Evolutionary conservation across 2,329 filamentous ascomycete species (phyloP), one percentile per base, ranked within the genome.

Genomic region (Harringtonia lauricola): DNA sequence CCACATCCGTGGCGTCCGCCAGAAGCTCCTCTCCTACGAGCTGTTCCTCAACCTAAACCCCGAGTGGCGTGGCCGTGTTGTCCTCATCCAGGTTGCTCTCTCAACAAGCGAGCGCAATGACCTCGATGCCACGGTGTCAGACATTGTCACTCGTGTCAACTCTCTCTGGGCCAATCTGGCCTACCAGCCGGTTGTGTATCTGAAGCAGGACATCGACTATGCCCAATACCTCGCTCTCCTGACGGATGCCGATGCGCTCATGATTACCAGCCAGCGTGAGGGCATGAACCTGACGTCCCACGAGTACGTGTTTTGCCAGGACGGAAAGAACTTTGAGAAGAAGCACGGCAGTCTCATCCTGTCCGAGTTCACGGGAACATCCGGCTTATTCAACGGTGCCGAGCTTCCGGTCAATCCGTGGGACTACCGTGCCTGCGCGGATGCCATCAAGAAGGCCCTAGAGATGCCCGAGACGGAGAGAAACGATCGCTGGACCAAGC

Each of bases 241-340:
- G 38, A 87, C 86, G 3, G 82, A 94, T 42, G 92, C 90, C 2
- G 89, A 96, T 64, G 85, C 83, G 3, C 69, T 96, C 40, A 92
- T 95, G 77, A 92, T 96, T 56, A 94, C 90, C 2, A 94, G 87
- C 58, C 79, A 96, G 54, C 86, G 92, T 42, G 90, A 96, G 60
- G 90, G 90, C 49, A 96, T 96, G 92, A 96, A 95, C 59, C 65
- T 96, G 44, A 95, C 90, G 0, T 89, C 85, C 7, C 92, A 96
- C 59, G 90, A 96, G 59, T 96, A 88, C 57, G 75, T 95, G 29
- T 86, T 86, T 52, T 95, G 89, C 57, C 90, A 96, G 58, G 90
- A 96, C 56, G 89, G 89, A 34, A 76, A 76, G 52, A 71, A 73
- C 41, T 65, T 76, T 49, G 68, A 80, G 45, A 88, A 88, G 66